These are phyloP conservation scores for Brassica nigra DNA, from an alignment of 345 rosid genomes.

Conservation along the genomic window DNA sequence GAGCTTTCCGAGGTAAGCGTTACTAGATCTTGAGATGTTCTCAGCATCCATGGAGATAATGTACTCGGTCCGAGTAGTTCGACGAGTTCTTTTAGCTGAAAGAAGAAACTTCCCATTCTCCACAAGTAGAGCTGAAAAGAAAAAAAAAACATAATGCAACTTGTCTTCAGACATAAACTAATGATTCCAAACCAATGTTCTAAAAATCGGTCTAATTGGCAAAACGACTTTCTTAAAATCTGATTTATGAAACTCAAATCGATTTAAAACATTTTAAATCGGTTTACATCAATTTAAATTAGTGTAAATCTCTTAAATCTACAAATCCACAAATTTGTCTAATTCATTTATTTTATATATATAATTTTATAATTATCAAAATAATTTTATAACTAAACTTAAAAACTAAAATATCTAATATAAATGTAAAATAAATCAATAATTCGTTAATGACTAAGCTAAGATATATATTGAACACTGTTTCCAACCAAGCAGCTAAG, in stretches of 20 bases:
- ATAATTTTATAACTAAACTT: background rate
- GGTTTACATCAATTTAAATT: background rate
- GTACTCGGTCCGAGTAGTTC: slow-evolving; percentile 70
- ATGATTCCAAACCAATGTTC: background rate
- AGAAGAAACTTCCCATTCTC: slow-evolving; percentile 78
- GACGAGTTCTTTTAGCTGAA: slow-evolving; percentile 65
- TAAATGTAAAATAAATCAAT: background rate
- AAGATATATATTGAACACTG: background rate
- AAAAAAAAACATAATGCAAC: background rate
- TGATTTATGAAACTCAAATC: background rate
- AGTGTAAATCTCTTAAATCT: background rate
- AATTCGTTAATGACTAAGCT: background rate
- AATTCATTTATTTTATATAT: background rate
- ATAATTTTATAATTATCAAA: background rate
- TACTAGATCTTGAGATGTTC: slow-evolving; percentile 68
- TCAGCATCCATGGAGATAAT: slow-evolving; percentile 72
- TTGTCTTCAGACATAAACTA: slow-evolving; percentile 3
- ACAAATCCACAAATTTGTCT: background rate
- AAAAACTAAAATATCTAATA: no score
- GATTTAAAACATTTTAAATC: background rate
- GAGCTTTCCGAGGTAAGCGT: slow-evolving; percentile 65
- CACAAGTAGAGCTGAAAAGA: slow-evolving; percentile 50
- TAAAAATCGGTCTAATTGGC: background rate
- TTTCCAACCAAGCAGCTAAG: background rate
- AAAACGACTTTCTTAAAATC: background rate